Conservation (phyloP, 345 rosid genomes). For the Hibiscus tridactylites region DNA sequence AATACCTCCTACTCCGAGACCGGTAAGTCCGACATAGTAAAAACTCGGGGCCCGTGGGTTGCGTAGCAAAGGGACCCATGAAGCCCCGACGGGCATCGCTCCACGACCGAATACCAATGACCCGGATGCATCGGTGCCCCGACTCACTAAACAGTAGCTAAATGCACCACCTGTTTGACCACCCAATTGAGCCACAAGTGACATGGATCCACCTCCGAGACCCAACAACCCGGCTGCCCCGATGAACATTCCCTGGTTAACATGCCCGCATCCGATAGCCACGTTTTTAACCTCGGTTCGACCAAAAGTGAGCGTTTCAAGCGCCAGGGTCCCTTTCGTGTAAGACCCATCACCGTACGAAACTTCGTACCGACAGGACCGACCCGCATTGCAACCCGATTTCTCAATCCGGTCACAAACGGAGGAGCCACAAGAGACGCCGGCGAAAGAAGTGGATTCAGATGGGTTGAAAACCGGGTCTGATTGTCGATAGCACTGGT, state of each 20-base stretch:
- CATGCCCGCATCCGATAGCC: conserved; percentile 93
- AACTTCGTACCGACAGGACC: conserved; percentile 71
- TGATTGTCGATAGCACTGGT: conserved; percentile 73
- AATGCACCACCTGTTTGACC: conserved; percentile 89
- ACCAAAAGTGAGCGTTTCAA: conserved; percentile 79
- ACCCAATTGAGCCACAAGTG: conserved; percentile 34
- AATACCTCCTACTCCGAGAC: conserved; percentile 75
- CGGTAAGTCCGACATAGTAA: conserved; percentile 74
- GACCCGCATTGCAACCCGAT: conserved; percentile 67
- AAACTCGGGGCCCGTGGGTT: conserved; percentile 74
- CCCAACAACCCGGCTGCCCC: conserved; percentile 94
- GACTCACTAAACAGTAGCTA: conserved; percentile 75
- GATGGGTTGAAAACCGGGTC: conserved; percentile 94
- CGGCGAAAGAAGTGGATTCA: conserved; percentile 57
- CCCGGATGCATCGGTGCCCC: conserved; percentile 63
- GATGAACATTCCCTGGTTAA: conserved; percentile 82
- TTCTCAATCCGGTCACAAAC: conserved; percentile 76
- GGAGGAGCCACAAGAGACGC: conserved; percentile 69
- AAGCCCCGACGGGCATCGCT: conserved; percentile 78
- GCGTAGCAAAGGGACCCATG: conserved; percentile 81
- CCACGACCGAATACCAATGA: conserved; percentile 72
- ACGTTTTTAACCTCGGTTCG: conserved; percentile 46
- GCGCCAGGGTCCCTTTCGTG: conserved; percentile 78
- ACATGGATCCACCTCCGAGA: conserved; percentile 77
- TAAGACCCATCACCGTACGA: conserved; percentile 92